Percentiles rank a stretch among this genome's conserved stretches.
Conservation (phyloP, 2,329 filamentous ascomycete species). For the Colletotrichum godetiae region DNA sequence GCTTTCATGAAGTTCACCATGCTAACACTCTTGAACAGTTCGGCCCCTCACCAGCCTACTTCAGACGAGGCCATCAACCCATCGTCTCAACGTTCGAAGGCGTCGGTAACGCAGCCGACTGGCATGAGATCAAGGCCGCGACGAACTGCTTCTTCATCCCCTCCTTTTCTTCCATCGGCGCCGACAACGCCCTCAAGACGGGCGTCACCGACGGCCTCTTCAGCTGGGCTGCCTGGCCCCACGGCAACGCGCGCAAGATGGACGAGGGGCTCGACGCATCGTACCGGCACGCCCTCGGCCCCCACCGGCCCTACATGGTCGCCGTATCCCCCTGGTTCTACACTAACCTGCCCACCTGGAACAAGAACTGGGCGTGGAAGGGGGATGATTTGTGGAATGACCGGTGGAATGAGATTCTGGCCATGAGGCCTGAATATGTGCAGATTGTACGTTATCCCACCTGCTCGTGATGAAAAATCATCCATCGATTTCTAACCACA, state of each 20-base stretch:
- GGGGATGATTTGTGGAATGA: slow-evolving; percentile 70
- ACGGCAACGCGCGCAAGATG: slow-evolving; percentile 38
- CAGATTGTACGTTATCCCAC: slow-evolving; percentile 50
- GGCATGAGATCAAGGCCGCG: slow-evolving; percentile 53
- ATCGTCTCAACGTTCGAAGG: slow-evolving; percentile 59
- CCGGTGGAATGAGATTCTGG: slow-evolving; percentile 66
- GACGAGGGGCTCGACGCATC: slow-evolving; percentile 37
- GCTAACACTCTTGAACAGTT: slow-evolving; percentile 6
- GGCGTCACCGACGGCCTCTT: slow-evolving; percentile 49
- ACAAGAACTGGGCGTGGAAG: slow-evolving; percentile 72
- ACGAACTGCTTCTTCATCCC: slow-evolving; percentile 57
- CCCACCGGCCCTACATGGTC: slow-evolving; percentile 57
- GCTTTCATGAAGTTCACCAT: too few species aligned
- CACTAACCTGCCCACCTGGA: slow-evolving; percentile 65
- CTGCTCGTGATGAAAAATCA: too few species aligned
- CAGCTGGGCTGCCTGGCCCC: slow-evolving; percentile 51
- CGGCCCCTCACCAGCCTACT: slow-evolving; percentile 28
- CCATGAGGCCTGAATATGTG: slow-evolving; percentile 59
- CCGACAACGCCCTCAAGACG: slow-evolving; percentile 36
- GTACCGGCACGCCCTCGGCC: slow-evolving; percentile 32
- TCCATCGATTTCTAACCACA: neutral
- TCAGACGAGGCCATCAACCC: slow-evolving; percentile 42
- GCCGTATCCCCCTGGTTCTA: slow-evolving; percentile 69
- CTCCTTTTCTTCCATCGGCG: slow-evolving; percentile 54
- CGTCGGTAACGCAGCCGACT: slow-evolving; percentile 51